A percentile compares a stretch with the other conserved stretches of the same genome.
These are phyloP conservation scores for Agrostemma githago DNA, from an alignment of 148 eudicot species.

Conservation along the genomic window DNA sequence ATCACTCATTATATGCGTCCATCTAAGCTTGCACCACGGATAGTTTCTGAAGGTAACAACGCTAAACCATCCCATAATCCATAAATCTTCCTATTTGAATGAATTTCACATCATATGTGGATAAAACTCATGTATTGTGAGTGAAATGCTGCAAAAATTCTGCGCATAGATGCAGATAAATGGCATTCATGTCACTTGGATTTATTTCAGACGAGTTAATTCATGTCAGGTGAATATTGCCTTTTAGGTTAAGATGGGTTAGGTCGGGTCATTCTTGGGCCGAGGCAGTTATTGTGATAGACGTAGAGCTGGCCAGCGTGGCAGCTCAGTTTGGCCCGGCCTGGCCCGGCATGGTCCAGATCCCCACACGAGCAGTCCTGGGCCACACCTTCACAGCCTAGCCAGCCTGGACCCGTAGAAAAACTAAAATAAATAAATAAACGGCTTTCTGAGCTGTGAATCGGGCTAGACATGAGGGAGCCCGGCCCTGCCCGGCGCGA, in stretches of 20 bases:
- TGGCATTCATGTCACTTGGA: not conserved
- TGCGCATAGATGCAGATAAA: not conserved
- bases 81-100: not conserved
- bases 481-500: too few species aligned
- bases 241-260: not conserved
- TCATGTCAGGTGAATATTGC: not conserved
- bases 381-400: too few species aligned
- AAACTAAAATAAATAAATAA: too few species aligned
- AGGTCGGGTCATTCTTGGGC: not conserved
- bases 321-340: too few species aligned
- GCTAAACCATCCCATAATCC: not conserved
- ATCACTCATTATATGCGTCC: constrained; percentile 92
- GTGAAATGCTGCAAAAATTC: not conserved
- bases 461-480: too few species aligned
- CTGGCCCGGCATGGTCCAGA: too few species aligned
- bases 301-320: too few species aligned
- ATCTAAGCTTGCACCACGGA: constrained; percentile 66
- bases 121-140: not conserved
- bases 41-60: constrained; percentile 71
- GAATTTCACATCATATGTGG: not conserved
- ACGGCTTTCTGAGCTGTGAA: too few species aligned
- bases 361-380: too few species aligned
- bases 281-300: not conserved
- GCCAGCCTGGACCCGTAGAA: too few species aligned
- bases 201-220: not conserved